Base-by-base conservation (phyloP, 2,329 filamentous ascomycete species). In the Ambrosiella cleistominuta region DNA sequence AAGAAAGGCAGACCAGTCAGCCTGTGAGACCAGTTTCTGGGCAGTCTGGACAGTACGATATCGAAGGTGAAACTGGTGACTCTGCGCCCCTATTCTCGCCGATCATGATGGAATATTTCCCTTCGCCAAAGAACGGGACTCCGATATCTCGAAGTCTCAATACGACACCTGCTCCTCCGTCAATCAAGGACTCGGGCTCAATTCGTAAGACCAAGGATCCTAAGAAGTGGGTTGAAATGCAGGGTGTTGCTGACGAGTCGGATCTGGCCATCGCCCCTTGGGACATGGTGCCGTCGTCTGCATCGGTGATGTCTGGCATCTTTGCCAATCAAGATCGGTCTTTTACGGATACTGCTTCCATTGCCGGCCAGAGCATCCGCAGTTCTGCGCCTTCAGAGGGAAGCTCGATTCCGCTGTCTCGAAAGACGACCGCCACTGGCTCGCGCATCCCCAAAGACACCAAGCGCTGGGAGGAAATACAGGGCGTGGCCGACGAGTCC, bases 381-480 rank as follows among this genome's bases (percentile, higher is more conserved):
- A 52, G 45, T 17, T 45, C 39, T 4, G 15, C 50, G 19, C 49
- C 57, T 11, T 58, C 57, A 8, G 57, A 58, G 27, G 50, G 40
- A 6, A 40, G n/a, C 9, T 53, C 51, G 13, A 47, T 47, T 17
- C 44, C 44, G 44, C 19, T 56, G 19, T 49, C 54, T 12, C 54
- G 54, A 6, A 56, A 56, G 40, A 56, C 40, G 8, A 56, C 54
- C 2, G 27, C 51, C 12, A 53, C 51, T n/a, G 12, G 37, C 8
- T 27, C 49, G 8, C 57, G 50, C n/a, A 17, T 53, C 11, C 49
- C 38, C 7, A 58, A 58, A 15, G 50, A 58, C 27, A 36, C 15
- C 37, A 58, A 58, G 35, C 49, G 40, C 4, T 58, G 57, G 57
- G 57, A 58, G 45, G 57, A 58, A n/a, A 47, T 58, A 2, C 57